Evolutionary conservation across 345 rosid genomes (phyloP).

Genomic region (Triadica sebifera): DNA sequence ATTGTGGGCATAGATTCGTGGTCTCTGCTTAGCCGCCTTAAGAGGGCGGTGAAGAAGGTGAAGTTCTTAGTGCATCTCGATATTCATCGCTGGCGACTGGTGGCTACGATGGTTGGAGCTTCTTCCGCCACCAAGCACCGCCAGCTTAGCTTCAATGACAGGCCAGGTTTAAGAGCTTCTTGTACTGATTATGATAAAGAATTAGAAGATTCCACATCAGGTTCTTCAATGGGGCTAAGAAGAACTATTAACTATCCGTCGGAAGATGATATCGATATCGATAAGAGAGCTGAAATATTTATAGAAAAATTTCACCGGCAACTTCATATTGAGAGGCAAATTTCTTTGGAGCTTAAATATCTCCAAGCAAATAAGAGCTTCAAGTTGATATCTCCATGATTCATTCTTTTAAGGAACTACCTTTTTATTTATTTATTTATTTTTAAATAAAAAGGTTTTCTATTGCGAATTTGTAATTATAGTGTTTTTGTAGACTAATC

Average conservation of each 20-base stretch:
- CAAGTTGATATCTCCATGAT: constrained; percentile 13
- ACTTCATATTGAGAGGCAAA: constrained; percentile 77
- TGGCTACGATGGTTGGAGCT: constrained; percentile 38
- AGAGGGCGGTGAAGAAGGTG: constrained; percentile 69
- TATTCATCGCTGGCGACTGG: constrained; percentile 48
- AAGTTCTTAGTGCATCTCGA: constrained; percentile 48
- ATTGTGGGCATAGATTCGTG: constrained; percentile 12
- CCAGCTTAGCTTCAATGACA: constrained; percentile 49
- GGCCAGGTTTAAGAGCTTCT: constrained; percentile 55
- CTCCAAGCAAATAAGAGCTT: constrained; percentile 29
- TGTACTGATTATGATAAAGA: constrained; percentile 27
- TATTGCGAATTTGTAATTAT: too few species aligned
- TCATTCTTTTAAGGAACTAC: not conserved
- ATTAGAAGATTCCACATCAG: constrained; percentile 15
- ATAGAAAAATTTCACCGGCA: constrained; percentile 73
- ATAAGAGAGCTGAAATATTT: constrained; percentile 67
- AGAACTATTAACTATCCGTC: constrained; percentile 54
- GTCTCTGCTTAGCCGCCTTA: constrained; percentile 53
- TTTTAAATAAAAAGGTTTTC: too few species aligned
- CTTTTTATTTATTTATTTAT: too few species aligned
- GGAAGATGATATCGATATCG: constrained; percentile 71
- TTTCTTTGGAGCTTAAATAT: constrained; percentile 64
- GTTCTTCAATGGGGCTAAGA: constrained; percentile 26
- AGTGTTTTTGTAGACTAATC: too few species aligned
- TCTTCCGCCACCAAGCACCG: constrained; percentile 26